Evolutionary conservation across 192 early-diverging fungal genomes (phyloP), one percentile per base, ranked within the genome.

Genomic region (Umbelopsis ramanniana): DNA sequence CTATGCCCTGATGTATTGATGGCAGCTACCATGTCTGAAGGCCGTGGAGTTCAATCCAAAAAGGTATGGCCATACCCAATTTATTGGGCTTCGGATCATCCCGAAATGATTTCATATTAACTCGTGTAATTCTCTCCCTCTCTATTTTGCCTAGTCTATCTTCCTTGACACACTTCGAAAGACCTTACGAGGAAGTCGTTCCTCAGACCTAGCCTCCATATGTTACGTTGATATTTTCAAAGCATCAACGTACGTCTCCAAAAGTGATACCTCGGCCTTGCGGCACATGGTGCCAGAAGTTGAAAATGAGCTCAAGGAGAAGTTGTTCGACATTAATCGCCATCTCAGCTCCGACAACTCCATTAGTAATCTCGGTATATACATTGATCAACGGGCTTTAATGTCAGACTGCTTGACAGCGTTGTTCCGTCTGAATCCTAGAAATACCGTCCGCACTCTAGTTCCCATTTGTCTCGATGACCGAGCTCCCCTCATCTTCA

Each of bases 1-100:
- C 79, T 98, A 21, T 96, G 95, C 74, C 96, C 96, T 0, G 96
- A 98, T 72, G 83, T 92, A 63, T 80, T 86, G 37, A 79, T 81
- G 71, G 86, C 80, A 70, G 90, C 86, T 54, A 83, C 79, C 46
- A 70, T 67, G 17, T 66, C 74, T 29, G 79, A 80, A 57, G 60
- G 70, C 14, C 55, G 74, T 29, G 71, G 71, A 6, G 48, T 72
- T 46, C 54, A 54, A 45, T 48, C 72, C 8, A 80, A 80, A 70
- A 80, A 73, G 78, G 78, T 79, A 69, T 26, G 67, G 68, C n/a
- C 21, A 69, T 69, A n/a, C 8, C 29, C 19, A 55, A 9, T 17
- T 21, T 35, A 26, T 6, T 46, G 6, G 21, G 7, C 6, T 70
- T 48, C 22, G 48, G 21, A 22, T 23, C 15, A 23, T 8, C 1